These are phyloP conservation scores for Sistotremastrum suecicum DNA, from an alignment of 768 basidiomycete species.

Conservation along the genomic window DNA sequence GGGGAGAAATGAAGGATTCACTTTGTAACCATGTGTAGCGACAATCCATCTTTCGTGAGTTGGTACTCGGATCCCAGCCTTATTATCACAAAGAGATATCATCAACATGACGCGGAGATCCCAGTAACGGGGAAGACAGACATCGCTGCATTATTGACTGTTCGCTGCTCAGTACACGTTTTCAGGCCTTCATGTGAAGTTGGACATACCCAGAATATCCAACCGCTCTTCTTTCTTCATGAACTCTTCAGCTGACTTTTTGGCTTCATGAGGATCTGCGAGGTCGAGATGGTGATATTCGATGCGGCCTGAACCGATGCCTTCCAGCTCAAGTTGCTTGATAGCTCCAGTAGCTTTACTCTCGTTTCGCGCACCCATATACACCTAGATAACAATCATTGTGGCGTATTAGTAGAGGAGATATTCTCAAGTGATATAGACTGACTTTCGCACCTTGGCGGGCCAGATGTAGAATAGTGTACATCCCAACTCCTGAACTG, in stretches of 20 bases:
- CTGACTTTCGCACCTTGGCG: conserved; percentile 39
- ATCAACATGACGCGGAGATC: not conserved
- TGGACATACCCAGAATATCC: conserved; percentile 36
- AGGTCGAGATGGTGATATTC: conserved; percentile 41
- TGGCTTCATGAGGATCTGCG: conserved; percentile 30
- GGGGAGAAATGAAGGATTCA: conserved; percentile 10
- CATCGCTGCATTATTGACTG: conserved; percentile 46
- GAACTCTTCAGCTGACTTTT: conserved; percentile 33
- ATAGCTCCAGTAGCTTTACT: conserved; percentile 33
- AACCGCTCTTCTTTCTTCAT: conserved; percentile 34
- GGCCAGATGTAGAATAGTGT: conserved; percentile 38
- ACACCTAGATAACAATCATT: conserved; percentile 14
- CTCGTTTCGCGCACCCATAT: conserved; percentile 39
- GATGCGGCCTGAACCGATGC: conserved; percentile 29
- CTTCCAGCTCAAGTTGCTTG: conserved; percentile 28
- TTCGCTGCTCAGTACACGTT: too few species aligned
- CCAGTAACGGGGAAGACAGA: conserved; percentile 13
- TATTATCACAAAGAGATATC: too few species aligned
- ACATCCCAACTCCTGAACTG: conserved; percentile 36
- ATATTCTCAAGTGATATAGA: not conserved
- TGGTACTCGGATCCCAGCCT: too few species aligned
- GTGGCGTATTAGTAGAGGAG: too few species aligned
- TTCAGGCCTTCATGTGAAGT: not conserved
- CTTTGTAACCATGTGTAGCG: conserved; percentile 31
- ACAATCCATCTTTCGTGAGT: conserved; percentile 15